Conservation (phyloP, 352 stramenopile genomes). For the Pythium pyrilobum region DNA sequence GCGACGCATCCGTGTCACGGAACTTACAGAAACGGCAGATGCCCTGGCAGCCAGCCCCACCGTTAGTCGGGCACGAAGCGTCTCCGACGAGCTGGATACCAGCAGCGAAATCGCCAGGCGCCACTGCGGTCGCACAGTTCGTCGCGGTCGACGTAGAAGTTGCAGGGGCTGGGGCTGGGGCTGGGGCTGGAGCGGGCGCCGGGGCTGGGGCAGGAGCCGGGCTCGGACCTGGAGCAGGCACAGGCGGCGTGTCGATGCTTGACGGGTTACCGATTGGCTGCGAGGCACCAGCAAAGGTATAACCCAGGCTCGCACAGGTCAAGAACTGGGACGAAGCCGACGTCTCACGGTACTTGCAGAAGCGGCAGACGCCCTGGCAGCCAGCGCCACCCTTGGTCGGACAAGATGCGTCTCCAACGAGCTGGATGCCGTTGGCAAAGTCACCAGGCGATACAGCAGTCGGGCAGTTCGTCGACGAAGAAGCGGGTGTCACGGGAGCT, state of each 20-base stretch:
- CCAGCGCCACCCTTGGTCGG: constrained; percentile 5
- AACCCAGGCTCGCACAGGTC: not conserved
- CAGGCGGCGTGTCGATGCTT: not conserved
- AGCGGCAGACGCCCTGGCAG: constrained; percentile 12
- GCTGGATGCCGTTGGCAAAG: not conserved
- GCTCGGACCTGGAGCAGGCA: not conserved
- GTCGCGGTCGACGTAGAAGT: not conserved
- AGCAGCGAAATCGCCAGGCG: constrained; percentile 6
- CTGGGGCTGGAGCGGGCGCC: not conserved
- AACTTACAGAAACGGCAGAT: constrained; percentile 7
- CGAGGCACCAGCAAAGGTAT: not conserved
- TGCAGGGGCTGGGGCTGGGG: not conserved
- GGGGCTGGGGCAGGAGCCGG: not conserved
- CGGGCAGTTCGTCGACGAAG: not conserved
- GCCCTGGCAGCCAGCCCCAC: not conserved
- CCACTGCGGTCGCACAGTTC: constrained; percentile 4
- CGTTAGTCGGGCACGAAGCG: not conserved
- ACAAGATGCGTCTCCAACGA: constrained; percentile 6
- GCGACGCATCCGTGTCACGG: not conserved
- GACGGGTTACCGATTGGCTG: not conserved
- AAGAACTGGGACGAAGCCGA: not conserved
- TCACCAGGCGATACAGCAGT: constrained; percentile 5
- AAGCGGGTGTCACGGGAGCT: not conserved
- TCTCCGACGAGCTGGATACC: constrained; percentile 16
- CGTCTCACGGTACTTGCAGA: constrained; percentile 14